These are phyloP conservation scores for Clonostachys solani DNA, from an alignment of 2,329 filamentous ascomycete species.

Conservation along the genomic window DNA sequence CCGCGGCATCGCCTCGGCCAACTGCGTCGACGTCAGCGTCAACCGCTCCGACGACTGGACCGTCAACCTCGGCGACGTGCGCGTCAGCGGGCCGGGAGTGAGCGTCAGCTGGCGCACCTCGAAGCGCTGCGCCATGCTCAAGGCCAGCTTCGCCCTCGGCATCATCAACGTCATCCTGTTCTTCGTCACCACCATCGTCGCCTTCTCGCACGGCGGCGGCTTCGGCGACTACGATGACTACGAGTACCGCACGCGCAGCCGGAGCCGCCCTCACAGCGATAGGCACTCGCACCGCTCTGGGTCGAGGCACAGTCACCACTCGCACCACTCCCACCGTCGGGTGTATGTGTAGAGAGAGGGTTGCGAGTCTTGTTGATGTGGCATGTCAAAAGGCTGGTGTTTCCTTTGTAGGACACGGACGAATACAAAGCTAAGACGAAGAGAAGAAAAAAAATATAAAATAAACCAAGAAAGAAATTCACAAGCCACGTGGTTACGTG, in stretches of 20 bases:
- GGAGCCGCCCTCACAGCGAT: slow-evolving; percentile 27
- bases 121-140: slow-evolving; percentile 88
- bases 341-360: slow-evolving; percentile 38
- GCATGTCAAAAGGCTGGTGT: background rate
- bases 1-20: slow-evolving; percentile 52
- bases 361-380: no score
- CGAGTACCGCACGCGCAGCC: slow-evolving; percentile 14
- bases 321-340: slow-evolving; percentile 45
- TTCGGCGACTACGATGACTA: slow-evolving; percentile 23
- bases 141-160: slow-evolving; percentile 81
- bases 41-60: slow-evolving; percentile 42
- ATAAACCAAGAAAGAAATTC: background rate
- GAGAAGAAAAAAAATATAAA: background rate
- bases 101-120: slow-evolving; percentile 46
- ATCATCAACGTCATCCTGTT: slow-evolving; percentile 88
- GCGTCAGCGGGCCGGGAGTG: slow-evolving; percentile 45
- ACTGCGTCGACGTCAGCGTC: slow-evolving; percentile 66
- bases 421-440: background rate
- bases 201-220: slow-evolving; percentile 50
- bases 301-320: slow-evolving; percentile 23
- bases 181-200: slow-evolving; percentile 69
- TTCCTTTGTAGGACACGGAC: background rate
- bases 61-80: slow-evolving; percentile 57
- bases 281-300: slow-evolving; percentile 36
- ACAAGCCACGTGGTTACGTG: background rate